phyloP scores from a whole-genome alignment of 129 eudicot genomes.

The Chrysanthemum lavandulifolium region DNA sequence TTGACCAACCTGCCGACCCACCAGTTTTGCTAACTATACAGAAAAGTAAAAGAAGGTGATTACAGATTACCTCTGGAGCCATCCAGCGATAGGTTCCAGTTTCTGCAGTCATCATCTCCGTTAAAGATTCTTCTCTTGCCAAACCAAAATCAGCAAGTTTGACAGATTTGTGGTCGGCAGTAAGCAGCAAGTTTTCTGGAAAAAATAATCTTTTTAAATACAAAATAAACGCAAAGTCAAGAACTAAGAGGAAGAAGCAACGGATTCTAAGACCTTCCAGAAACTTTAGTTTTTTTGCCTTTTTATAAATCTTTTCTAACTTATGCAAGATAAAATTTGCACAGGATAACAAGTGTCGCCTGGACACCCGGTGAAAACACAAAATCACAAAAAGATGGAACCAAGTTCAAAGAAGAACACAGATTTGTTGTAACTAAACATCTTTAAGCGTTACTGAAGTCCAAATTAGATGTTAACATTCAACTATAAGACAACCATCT shows the following conservation, averaged over 20 bases:
- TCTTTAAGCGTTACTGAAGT: not conserved
- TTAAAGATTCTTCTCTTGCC: constrained; percentile 82
- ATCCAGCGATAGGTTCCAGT: constrained; percentile 90
- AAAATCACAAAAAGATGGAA: too few relatives aligned
- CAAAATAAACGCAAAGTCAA: not conserved
- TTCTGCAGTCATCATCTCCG: constrained; percentile 93
- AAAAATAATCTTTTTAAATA: not conserved
- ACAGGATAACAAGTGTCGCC: too few relatives aligned
- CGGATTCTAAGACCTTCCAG: too few relatives aligned
- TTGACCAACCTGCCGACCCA: not conserved
- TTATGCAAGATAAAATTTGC: too few relatives aligned
- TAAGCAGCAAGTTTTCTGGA: constrained; percentile 73
- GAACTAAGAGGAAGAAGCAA: too few relatives aligned
- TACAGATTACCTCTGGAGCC: constrained; percentile 74
- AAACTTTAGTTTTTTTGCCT: too few relatives aligned
- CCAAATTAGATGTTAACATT: not conserved
- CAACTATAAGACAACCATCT: not conserved
- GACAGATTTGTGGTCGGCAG: constrained; percentile 61
- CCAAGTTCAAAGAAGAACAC: too few relatives aligned
- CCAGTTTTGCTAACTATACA: constrained; percentile 1
- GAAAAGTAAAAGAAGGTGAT: not conserved
- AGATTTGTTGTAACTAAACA: too few relatives aligned
- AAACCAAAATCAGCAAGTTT: constrained; percentile 87
- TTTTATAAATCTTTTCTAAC: too few relatives aligned
- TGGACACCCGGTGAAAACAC: too few relatives aligned